Conservation (phyloP, 129 eudicot species). For the Flaveria ramosissima region DNA sequence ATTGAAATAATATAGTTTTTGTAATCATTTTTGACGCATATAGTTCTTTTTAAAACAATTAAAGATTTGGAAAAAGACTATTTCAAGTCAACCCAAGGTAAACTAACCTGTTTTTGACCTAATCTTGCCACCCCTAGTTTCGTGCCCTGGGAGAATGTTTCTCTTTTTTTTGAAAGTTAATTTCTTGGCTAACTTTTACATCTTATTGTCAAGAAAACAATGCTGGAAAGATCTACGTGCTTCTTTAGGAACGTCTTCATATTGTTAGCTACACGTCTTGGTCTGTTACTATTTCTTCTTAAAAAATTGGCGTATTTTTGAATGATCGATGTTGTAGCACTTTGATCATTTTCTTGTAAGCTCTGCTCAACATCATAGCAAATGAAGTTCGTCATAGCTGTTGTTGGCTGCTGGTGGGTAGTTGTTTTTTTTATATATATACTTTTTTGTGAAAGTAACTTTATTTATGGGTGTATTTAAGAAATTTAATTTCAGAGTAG, state of each 20-base stretch:
- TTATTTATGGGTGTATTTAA: not conserved
- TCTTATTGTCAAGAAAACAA: not conserved
- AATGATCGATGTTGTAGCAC: not conserved
- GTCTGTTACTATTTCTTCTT: not conserved
- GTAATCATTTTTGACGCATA: too few relatives aligned
- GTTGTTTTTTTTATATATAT: not conserved
- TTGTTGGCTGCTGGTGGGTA: not conserved
- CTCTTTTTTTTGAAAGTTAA: not conserved
- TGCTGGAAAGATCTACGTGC: not conserved
- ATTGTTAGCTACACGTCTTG: not conserved
- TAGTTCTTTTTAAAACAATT: too few relatives aligned
- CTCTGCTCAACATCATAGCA: not conserved
- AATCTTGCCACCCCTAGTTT: not conserved
- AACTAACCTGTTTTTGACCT: not conserved
- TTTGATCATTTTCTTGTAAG: conserved; percentile 2
- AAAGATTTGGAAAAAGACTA: too few relatives aligned
- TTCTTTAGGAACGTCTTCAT: not conserved
- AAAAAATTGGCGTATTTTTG: not conserved
- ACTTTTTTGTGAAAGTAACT: not conserved
- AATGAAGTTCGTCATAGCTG: not conserved
- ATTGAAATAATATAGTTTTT: not conserved
- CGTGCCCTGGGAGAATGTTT: not conserved
- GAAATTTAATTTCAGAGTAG: not conserved
- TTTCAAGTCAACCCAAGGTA: not conserved
- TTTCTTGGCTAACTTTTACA: not conserved